Conservation (phyloP, 2,329 filamentous ascomycete species). For the Monosporascus sp. region DNA sequence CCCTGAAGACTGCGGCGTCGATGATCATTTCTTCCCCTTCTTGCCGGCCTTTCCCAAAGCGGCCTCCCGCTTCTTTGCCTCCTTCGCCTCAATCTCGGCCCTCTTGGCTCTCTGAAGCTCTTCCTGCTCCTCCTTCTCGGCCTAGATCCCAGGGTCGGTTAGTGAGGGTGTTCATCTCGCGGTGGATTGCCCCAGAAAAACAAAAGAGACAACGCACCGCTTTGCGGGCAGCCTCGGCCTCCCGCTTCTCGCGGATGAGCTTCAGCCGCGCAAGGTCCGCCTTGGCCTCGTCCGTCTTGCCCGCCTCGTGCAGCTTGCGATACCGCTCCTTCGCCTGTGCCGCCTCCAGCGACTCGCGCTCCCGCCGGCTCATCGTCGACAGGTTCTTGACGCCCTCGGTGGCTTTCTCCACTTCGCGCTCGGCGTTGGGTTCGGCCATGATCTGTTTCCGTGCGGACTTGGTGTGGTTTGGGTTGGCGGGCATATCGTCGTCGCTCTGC, state of each 20-base stretch:
- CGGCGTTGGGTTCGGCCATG: slow-evolving; percentile 34
- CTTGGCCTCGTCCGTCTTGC: slow-evolving; percentile 94
- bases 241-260: slow-evolving; percentile 80
- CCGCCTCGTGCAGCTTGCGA: slow-evolving; percentile 84
- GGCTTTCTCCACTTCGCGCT: slow-evolving; percentile 44
- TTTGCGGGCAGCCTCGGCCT: slow-evolving; percentile 76
- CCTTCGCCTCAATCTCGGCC: slow-evolving; percentile 48
- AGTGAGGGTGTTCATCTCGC: not conserved
- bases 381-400: slow-evolving; percentile 54
- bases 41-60: slow-evolving; percentile 41
- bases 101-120: slow-evolving; percentile 44
- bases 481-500: slow-evolving; percentile 58
- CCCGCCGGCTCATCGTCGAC: slow-evolving; percentile 43
- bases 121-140: slow-evolving; percentile 54
- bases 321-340: slow-evolving; percentile 86
- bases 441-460: slow-evolving; percentile 63
- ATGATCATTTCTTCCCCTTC: slow-evolving; percentile 39
- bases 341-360: slow-evolving; percentile 75
- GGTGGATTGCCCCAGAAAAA: too few relatives aligned
- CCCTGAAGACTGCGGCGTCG: too few relatives aligned
- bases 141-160: slow-evolving; percentile 34
- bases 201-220: slow-evolving; percentile 51
- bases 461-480: slow-evolving; percentile 88
- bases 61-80: slow-evolving; percentile 52
- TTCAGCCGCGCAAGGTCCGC: slow-evolving; percentile 80